phyloP scores from a whole-genome alignment of 1,284 basidiomycete genomes.

The Heliocybe sulcata region DNA sequence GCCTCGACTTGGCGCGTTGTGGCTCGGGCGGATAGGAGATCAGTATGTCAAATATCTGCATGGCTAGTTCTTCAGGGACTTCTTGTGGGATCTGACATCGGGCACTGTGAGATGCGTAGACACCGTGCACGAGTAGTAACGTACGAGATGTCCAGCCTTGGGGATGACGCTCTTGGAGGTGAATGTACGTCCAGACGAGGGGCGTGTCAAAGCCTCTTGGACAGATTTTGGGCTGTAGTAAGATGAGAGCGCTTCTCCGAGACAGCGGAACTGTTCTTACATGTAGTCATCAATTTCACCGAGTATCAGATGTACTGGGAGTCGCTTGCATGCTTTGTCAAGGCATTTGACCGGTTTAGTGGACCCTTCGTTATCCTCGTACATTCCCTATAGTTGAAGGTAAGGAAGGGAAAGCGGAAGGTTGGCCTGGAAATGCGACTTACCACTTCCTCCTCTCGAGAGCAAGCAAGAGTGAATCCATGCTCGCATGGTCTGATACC shows the following conservation, averaged over 20 bases:
- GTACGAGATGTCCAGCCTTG: constrained; percentile 1
- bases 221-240: neutral
- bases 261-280: constrained; percentile 17
- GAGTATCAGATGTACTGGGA: constrained; percentile 43
- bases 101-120: neutral
- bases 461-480: constrained; percentile 43
- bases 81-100: neutral
- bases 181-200: neutral
- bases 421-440: no score
- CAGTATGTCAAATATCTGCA: neutral
- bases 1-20: neutral
- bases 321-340: constrained; percentile 26
- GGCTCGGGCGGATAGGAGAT: neutral
- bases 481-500: constrained; percentile 14
- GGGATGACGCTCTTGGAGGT: neutral
- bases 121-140: neutral
- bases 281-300: constrained; percentile 42
- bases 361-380: constrained; percentile 39
- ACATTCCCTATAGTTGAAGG: constrained; percentile 33
- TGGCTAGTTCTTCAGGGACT: neutral
- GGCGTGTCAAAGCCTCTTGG: neutral
- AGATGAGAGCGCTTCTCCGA: neutral
- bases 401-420: neutral
- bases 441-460: constrained; percentile 50
- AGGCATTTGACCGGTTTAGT: constrained; percentile 39